Conservation (phyloP, 1,284 basidiomycete species). For the Vanrija pseudolonga region DNA sequence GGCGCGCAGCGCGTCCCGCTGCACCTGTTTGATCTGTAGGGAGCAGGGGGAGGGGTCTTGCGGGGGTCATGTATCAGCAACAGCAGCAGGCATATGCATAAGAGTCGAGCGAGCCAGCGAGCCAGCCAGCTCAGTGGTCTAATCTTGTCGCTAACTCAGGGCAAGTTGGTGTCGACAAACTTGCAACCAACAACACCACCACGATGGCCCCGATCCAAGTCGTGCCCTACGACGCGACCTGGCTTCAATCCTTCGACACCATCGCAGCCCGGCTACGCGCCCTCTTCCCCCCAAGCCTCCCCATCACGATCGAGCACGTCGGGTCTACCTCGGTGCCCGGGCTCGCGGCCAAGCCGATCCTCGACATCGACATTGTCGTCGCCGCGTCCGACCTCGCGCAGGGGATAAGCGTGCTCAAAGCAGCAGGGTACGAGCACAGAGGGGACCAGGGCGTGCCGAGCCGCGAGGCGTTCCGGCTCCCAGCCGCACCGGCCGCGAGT, state of each 20-base stretch:
- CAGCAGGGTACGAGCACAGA: not conserved
- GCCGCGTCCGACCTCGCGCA: not conserved
- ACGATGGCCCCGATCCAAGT: constrained; percentile 1
- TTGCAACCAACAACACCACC: no score
- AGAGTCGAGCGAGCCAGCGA: no score
- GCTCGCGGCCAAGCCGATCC: constrained; percentile 20
- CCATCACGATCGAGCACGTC: constrained; percentile 20
- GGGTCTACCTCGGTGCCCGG: constrained; percentile 23
- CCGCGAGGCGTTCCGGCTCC: constrained; percentile 1
- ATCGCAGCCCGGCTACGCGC: constrained; percentile 6
- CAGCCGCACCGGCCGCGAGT: not conserved
- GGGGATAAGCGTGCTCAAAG: constrained; percentile 1
- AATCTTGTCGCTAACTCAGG: no score
- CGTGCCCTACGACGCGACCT: constrained; percentile 16
- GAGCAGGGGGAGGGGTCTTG: no score
- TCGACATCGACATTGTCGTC: constrained; percentile 29
- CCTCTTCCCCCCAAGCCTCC: not conserved
- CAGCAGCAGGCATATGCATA: no score
- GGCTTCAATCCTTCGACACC: constrained; percentile 6
- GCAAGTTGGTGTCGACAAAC: no score
- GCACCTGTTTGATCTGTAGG: constrained; percentile 10
- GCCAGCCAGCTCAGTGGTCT: no score
- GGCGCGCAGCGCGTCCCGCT: constrained; percentile 7
- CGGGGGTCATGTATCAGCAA: no score
- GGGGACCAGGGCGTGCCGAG: constrained; percentile 3